Base-by-base conservation (phyloP, 257 asterid genomes). In the Salvia hispanica region DNA sequence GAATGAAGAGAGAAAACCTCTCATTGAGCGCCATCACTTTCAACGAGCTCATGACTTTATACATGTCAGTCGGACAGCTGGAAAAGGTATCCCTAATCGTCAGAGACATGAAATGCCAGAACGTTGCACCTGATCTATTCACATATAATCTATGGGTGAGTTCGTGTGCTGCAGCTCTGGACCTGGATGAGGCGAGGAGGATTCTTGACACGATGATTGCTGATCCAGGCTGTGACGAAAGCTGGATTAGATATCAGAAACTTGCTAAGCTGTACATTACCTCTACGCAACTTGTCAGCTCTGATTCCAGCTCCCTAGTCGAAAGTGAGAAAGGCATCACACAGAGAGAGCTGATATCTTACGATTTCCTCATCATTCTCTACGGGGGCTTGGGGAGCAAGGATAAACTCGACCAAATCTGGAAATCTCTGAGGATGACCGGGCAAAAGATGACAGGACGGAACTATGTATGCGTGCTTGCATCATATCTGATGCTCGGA, bases 11-110 rank as follows among this genome's bases (percentile, higher is more conserved):
- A 73, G 81, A 80, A 71, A 85, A 85, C 75, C 82, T 90, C 71
- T 70, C 92, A n/a, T 73, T 86, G 58, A 74, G 50, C 18, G 89
- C 95, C 34, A 66, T 88, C 82, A 88, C 99, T 44, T 90, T 86
- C 84, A 93, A 93, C 7, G 99, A 93, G 78, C 78, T 93, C 67
- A 90, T 93, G 96, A 90, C 97, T 46, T 70, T 93, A 55, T 90
- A 88, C 83, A 84, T 88, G 80, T 85, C 95, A 8, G 86, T 88
- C 12, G 96, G 95, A 57, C 96, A 85, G 77, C 79, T 86, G 40
- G 97, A 90, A 64, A 93, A 90, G 79, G 91, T 93, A 8, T 52
- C 92, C 39, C 65, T 25, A 25, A 57, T 86, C 14, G 78, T 85
- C 34, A 76, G 83, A 36, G 97, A 90, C 66, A 71, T 90, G 86